Evolutionary conservation across 2,329 filamentous ascomycete species (phyloP).

Genomic region (Pyrenophora teres): DNA sequence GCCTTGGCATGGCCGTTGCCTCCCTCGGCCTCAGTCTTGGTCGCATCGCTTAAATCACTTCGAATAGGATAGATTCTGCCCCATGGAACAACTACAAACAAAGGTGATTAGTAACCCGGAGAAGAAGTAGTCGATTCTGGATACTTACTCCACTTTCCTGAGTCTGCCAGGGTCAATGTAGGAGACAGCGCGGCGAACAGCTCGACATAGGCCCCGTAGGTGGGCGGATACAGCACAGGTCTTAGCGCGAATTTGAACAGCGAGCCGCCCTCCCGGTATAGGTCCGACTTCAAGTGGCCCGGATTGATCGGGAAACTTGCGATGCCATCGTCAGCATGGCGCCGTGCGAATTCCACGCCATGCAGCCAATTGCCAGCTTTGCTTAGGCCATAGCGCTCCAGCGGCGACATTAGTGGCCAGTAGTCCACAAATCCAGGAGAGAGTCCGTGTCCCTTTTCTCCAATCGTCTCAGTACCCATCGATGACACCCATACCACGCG

Average conservation of each 20-base stretch:
- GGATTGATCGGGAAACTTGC: background rate
- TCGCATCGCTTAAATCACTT: background rate
- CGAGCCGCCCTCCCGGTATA: background rate
- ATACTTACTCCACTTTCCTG: background rate
- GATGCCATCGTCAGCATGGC: background rate
- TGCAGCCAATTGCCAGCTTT: background rate
- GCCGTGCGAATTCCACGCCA: background rate
- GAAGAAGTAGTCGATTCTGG: no score
- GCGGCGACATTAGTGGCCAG: background rate
- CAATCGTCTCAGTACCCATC: background rate
- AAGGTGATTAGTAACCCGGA: background rate
- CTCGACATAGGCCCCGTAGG: background rate
- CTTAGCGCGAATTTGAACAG: background rate
- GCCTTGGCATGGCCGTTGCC: background rate
- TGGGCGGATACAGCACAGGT: background rate
- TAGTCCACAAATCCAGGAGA: background rate
- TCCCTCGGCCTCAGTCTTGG: background rate
- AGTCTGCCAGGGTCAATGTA: background rate
- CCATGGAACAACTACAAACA: background rate
- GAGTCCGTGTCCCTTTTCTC: background rate
- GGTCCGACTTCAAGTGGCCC: background rate
- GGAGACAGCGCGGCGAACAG: background rate
- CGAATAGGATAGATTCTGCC: background rate
- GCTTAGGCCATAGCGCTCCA: background rate
- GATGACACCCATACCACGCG: slow-evolving; percentile 42